Evolutionary conservation across 371 early-diverging fungal genomes (phyloP).

Genomic region (Smittium culicis): DNA sequence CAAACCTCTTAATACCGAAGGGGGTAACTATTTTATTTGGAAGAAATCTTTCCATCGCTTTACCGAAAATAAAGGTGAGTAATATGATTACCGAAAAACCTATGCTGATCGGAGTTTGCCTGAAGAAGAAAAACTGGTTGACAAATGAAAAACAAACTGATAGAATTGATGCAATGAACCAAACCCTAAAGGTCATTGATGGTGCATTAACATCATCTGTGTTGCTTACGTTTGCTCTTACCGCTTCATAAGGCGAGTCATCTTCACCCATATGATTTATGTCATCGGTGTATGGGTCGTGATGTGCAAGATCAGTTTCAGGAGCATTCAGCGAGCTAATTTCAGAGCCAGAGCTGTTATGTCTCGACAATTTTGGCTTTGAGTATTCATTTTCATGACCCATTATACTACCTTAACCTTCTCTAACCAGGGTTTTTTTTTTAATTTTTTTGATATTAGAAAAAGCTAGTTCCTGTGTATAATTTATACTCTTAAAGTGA

Average conservation of each 20-base stretch:
- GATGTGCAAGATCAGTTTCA: background rate
- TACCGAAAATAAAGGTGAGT: constrained; percentile 47
- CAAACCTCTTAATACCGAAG: constrained; percentile 23
- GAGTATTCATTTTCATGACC: background rate
- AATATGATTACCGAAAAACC: constrained; percentile 48
- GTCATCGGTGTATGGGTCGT: background rate
- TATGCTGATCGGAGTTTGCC: constrained; percentile 40
- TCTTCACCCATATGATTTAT: constrained; percentile 19
- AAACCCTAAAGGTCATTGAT: constrained; percentile 60
- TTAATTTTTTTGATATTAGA: too few relatives aligned
- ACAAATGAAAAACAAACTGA: constrained; percentile 42
- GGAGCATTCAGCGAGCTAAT: background rate
- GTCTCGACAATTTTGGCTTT: background rate
- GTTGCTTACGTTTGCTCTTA: constrained; percentile 48
- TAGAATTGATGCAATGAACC: constrained; percentile 49
- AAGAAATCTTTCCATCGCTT: constrained; percentile 37
- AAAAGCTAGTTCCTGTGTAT: too few relatives aligned
- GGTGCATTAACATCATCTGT: constrained; percentile 51
- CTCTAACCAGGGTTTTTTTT: too few relatives aligned
- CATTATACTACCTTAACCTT: background rate
- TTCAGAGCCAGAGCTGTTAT: background rate
- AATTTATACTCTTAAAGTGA: too few relatives aligned
- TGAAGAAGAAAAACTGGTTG: constrained; percentile 65
- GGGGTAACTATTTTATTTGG: constrained; percentile 18
- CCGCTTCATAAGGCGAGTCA: constrained; percentile 61